Conservation (phyloP, 2,329 filamentous ascomycete genomes). For the Trichoderma koningiopsis region DNA sequence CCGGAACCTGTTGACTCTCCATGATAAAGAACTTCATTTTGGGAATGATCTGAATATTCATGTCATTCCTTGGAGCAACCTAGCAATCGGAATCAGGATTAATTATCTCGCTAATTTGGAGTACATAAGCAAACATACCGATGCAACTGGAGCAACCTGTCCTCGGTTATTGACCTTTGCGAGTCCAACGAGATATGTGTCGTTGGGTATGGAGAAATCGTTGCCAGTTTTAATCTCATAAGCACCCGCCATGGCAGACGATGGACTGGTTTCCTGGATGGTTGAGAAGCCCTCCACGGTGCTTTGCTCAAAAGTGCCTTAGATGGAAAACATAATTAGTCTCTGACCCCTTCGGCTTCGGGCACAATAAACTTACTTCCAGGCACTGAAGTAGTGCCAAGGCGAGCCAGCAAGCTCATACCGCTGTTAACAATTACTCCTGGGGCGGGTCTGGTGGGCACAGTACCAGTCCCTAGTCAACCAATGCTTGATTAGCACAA, state of each 20-base stretch:
- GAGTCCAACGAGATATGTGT: slow-evolving; percentile 20
- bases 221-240: slow-evolving; percentile 16
- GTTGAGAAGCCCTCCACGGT: slow-evolving; percentile 1
- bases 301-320: slow-evolving; percentile 18
- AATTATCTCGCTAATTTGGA: neutral
- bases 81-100: neutral
- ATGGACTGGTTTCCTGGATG: neutral
- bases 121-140: neutral
- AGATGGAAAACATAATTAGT: neutral
- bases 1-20: slow-evolving; percentile 13
- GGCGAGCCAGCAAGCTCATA: slow-evolving; percentile 7
- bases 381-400: neutral
- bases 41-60: slow-evolving; percentile 16
- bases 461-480: slow-evolving; percentile 11
- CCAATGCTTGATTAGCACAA: neutral
- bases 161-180: slow-evolving; percentile 22
- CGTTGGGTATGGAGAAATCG: slow-evolving; percentile 4
- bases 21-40: slow-evolving; percentile 21
- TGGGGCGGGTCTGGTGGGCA: slow-evolving; percentile 1
- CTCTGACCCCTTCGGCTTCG: too few relatives aligned
- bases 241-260: neutral
- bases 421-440: slow-evolving; percentile 7
- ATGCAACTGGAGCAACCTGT: slow-evolving; percentile 20
- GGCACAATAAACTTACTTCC: neutral
- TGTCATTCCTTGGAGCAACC: slow-evolving; percentile 16